Evolutionary conservation across 179 eudicot genomes (phyloP).

Genomic region (Vitellaria paradoxa): DNA sequence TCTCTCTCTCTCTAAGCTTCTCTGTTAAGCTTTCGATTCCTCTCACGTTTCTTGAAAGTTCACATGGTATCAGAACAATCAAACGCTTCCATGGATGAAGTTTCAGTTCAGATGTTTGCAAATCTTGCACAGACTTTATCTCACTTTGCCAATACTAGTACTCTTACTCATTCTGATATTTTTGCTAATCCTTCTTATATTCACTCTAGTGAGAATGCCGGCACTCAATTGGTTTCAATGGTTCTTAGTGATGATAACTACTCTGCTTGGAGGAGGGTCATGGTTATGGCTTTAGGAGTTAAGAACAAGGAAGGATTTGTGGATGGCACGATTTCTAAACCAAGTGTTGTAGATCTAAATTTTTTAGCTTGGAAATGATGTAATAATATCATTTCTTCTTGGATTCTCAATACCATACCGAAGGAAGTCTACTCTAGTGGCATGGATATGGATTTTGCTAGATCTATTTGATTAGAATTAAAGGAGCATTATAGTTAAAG

Average conservation of each 20-base stretch:
- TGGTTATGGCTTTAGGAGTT: neutral
- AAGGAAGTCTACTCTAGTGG: neutral
- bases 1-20: no score
- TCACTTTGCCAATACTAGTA: no score
- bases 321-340: neutral
- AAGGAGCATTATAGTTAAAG: neutral
- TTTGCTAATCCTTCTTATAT: no score
- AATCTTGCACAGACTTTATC: no score
- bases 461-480: neutral
- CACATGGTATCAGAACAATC: no score
- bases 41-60: no score
- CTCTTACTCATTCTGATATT: no score
- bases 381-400: neutral
- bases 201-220: no score
- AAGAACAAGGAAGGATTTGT: neutral
- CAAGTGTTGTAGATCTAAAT: neutral
- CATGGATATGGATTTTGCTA: neutral
- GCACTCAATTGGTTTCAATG: neutral
- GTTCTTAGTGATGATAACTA: neutral
- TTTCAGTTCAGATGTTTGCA: no score
- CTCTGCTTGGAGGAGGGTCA: neutral
- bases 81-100: no score
- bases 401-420: neutral
- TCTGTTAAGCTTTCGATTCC: no score
- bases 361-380: neutral